A percentile compares a stretch with the other conserved stretches of the same genome.
These are phyloP conservation scores for Volvox carteri DNA, from an alignment of 163 green algal species.

Conservation along the genomic window DNA sequence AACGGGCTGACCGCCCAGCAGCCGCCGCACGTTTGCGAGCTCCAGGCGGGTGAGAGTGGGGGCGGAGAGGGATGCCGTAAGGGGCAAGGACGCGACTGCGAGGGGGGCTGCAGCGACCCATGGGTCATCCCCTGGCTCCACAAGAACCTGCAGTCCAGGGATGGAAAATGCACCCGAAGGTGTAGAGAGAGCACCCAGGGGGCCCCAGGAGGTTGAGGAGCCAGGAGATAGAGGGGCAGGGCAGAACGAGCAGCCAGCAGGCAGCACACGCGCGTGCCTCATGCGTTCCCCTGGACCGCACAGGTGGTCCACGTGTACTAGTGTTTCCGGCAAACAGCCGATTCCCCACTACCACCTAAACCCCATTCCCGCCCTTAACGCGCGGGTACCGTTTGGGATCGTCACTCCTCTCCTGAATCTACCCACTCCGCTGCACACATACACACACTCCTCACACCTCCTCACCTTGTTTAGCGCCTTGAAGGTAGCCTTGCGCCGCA, in stretches of 20 bases:
- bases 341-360: too few species aligned
- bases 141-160: not conserved
- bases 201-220: too few species aligned
- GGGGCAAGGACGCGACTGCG: slow-evolving; percentile 38
- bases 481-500: slow-evolving; percentile 37
- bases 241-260: too few species aligned
- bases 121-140: slow-evolving; percentile 22
- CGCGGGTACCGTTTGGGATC: too few species aligned
- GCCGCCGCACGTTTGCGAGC: slow-evolving; percentile 21
- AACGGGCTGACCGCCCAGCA: slow-evolving; percentile 15
- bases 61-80: slow-evolving; percentile 45
- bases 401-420: not conserved
- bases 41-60: slow-evolving; percentile 44
- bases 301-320: too few species aligned
- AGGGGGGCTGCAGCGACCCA: slow-evolving; percentile 41
- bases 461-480: slow-evolving; percentile 45
- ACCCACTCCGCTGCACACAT: not conserved
- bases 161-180: too few species aligned
- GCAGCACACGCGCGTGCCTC: too few species aligned
- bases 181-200: too few species aligned
- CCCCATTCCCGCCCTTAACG: too few species aligned
- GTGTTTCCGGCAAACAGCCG: too few species aligned
- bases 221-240: too few species aligned
- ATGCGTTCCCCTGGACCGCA: too few species aligned
- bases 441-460: not conserved